Conservation (phyloP, 176 grass and related monocot species). For the Thalia dealbata region DNA sequence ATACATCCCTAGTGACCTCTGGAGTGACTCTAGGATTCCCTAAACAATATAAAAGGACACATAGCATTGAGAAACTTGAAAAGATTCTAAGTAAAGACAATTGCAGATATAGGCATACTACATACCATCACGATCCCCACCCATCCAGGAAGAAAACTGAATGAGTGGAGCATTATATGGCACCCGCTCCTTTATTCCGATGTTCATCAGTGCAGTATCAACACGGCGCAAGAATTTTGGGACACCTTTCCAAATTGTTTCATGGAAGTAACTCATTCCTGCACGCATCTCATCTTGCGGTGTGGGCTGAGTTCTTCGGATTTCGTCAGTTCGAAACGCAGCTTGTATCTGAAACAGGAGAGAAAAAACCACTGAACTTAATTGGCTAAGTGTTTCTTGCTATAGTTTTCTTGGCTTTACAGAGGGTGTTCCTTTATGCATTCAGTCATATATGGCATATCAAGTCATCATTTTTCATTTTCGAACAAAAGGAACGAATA, state of each 20-base stretch:
- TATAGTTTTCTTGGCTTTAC: background rate
- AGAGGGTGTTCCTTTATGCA: background rate
- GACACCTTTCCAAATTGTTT: slow-evolving; percentile 97
- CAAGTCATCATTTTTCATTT: too few species aligned
- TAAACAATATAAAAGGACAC: slow-evolving; percentile 19
- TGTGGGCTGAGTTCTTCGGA: slow-evolving; percentile 73
- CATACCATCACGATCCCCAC: slow-evolving; percentile 99
- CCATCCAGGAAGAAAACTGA: slow-evolving; percentile 99
- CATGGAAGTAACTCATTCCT: slow-evolving; percentile 97
- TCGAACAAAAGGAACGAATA: too few species aligned
- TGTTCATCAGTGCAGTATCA: slow-evolving; percentile 90
- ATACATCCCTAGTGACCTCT: slow-evolving; percentile 96
- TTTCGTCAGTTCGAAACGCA: slow-evolving; percentile 97
- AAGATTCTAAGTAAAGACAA: background rate
- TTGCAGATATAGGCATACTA: slow-evolving; percentile 12
- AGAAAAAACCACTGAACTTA: background rate
- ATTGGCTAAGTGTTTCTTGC: background rate
- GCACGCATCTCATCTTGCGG: slow-evolving; percentile 98
- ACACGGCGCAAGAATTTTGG: slow-evolving; percentile 96
- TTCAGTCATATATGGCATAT: too few species aligned
- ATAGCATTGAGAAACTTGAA: background rate
- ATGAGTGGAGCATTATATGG: slow-evolving; percentile 94
- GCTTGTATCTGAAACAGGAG: slow-evolving; percentile 61
- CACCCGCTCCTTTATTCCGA: slow-evolving; percentile 83
- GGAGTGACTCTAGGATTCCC: slow-evolving; percentile 97